Evolutionary conservation across 495 filamentous ascomycete species (phyloP).

Genomic region (Neurospora sp.): DNA sequence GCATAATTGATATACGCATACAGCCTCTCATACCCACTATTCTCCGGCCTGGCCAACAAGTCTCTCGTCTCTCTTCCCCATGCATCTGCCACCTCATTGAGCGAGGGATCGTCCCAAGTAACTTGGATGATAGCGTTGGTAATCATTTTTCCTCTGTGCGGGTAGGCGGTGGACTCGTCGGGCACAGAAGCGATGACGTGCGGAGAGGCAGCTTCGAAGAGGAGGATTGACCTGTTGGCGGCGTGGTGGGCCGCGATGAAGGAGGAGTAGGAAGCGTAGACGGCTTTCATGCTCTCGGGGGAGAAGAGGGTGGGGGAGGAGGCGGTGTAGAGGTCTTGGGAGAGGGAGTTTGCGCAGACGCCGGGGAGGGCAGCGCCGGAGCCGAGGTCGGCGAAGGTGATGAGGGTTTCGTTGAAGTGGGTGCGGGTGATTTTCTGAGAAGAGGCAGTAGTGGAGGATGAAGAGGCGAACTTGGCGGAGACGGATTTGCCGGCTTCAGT

Average conservation of each 20-base stretch:
- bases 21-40: neutral
- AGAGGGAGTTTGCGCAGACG: neutral
- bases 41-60: neutral
- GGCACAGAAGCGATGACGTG: neutral
- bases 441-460: neutral
- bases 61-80: neutral
- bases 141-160: neutral
- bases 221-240: neutral
- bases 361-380: slow-evolving; percentile 31
- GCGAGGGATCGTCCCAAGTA: neutral
- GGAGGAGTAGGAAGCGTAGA: neutral
- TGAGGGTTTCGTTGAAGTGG: slow-evolving; percentile 29
- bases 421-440: neutral
- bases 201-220: neutral
- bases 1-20: neutral
- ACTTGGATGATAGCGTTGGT: neutral
- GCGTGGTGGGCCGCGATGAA: neutral
- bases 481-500: neutral
- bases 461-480: neutral
- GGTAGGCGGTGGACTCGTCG: neutral
- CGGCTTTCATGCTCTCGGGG: neutral
- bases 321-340: neutral
- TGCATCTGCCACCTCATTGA: neutral
- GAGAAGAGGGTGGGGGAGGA: neutral
- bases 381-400: slow-evolving; percentile 67